phyloP scores from a whole-genome alignment of 805 yeast genomes.

The Candida pseudofarinosa region DNA sequence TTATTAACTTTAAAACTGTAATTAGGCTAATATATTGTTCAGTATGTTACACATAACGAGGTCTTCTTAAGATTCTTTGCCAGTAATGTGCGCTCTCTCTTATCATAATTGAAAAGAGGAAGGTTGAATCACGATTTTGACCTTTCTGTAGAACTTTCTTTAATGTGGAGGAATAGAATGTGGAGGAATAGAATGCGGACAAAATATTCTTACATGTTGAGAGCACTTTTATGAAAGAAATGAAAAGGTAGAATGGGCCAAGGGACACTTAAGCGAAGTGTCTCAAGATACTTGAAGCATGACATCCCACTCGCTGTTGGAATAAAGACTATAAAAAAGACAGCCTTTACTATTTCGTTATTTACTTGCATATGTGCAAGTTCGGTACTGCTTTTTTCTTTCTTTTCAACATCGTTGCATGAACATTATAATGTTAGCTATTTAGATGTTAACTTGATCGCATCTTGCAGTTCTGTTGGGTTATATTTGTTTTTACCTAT shows the following conservation, averaged over 20 bases:
- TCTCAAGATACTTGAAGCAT: conserved; percentile 25
- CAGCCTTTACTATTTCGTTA: conserved; percentile 57
- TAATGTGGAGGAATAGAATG: too few species aligned
- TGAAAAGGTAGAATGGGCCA: conserved; percentile 3
- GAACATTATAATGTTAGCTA: conserved; percentile 57
- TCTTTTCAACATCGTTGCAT: conserved; percentile 71
- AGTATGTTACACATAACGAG: too few species aligned
- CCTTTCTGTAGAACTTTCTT: too few species aligned
- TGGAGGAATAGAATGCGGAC: too few species aligned
- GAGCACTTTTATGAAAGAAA: too few species aligned
- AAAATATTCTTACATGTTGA: too few species aligned
- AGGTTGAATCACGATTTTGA: too few species aligned
- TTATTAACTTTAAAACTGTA: not conserved
- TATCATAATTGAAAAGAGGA: too few species aligned
- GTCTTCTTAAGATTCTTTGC: too few species aligned
- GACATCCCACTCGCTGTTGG: conserved; percentile 41
- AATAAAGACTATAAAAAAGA: conserved; percentile 35
- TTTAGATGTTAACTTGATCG: conserved; percentile 62
- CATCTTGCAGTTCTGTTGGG: conserved; percentile 72
- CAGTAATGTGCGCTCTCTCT: too few species aligned
- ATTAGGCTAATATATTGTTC: too few species aligned
- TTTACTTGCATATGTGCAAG: conserved; percentile 73
- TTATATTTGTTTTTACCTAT: conserved; percentile 81
- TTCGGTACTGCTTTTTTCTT: conserved; percentile 75
- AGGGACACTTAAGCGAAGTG: conserved; percentile 3